Conservation (phyloP, 2,329 filamentous ascomycete species). For the Camillea tinctor region DNA sequence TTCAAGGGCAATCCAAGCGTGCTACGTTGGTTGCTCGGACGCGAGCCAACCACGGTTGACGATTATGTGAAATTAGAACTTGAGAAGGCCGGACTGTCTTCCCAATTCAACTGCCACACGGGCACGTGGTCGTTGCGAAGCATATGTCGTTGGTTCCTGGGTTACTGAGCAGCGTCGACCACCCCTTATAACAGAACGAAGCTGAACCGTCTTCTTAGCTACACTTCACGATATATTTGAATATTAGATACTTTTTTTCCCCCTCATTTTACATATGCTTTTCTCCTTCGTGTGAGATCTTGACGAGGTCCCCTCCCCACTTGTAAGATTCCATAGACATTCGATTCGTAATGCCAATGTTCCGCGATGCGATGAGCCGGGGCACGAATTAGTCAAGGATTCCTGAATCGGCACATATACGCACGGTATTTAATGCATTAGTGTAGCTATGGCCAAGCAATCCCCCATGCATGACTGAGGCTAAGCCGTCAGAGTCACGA, state of each 20-base stretch:
- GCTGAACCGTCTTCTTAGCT: too few species aligned
- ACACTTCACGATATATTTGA: too few species aligned
- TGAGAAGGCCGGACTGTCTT: neutral
- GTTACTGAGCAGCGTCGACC: too few species aligned
- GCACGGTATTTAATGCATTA: neutral
- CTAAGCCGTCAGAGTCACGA: neutral
- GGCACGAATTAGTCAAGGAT: neutral
- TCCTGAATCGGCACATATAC: neutral
- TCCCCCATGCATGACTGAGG: neutral
- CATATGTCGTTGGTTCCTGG: too few species aligned
- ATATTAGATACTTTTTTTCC: too few species aligned
- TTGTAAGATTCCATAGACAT: neutral
- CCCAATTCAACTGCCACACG: neutral
- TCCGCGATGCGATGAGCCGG: neutral
- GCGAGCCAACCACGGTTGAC: slow-evolving; percentile 16
- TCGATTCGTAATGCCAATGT: neutral
- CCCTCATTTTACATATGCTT: too few species aligned
- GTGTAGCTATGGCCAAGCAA: neutral
- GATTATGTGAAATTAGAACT: slow-evolving; percentile 4
- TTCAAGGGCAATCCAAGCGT: slow-evolving; percentile 24
- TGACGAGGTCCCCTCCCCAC: too few species aligned
- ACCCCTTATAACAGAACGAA: too few species aligned
- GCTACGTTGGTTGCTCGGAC: slow-evolving; percentile 24
- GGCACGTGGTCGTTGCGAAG: neutral
- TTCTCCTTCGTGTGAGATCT: too few species aligned